A percentile compares a stretch with the other conserved stretches of the same genome.
These are phyloP conservation scores for Aspergillus biplanus DNA, from an alignment of 495 filamentous ascomycete genomes.

Conservation along the genomic window DNA sequence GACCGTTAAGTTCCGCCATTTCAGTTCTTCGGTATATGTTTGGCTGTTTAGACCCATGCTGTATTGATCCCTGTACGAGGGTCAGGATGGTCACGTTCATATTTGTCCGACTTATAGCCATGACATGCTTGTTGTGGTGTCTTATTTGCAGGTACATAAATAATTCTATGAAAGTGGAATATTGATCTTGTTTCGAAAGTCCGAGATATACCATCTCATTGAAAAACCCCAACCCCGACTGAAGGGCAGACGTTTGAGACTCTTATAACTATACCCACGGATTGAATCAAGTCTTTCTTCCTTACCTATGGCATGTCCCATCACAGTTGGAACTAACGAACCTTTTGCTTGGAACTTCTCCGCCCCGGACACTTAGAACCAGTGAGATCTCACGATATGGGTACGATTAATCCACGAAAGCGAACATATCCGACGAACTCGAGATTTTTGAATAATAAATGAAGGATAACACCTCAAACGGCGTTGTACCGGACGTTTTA, in stretches of 20 bases:
- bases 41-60: too few species aligned
- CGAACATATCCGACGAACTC: constrained; percentile 5
- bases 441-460: constrained; percentile 7
- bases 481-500: background rate
- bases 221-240: too few species aligned
- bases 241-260: too few species aligned
- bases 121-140: background rate
- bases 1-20: constrained; percentile 1
- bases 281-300: too few species aligned
- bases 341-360: constrained; percentile 16
- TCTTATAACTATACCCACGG: too few species aligned
- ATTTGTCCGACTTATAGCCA: background rate
- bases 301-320: background rate
- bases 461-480: background rate
- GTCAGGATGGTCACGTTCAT: background rate
- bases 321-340: constrained; percentile 9
- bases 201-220: background rate
- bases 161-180: too few species aligned
- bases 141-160: too few species aligned
- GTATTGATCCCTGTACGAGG: background rate
- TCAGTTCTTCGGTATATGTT: background rate
- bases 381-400: constrained; percentile 9
- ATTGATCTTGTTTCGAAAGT: background rate
- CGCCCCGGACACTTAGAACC: constrained; percentile 1
- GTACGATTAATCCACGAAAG: background rate